A percentile compares a stretch with the other conserved stretches of the same genome.
Evolutionary conservation across 768 basidiomycete species (phyloP).

Genomic region (Suillus decipiens): DNA sequence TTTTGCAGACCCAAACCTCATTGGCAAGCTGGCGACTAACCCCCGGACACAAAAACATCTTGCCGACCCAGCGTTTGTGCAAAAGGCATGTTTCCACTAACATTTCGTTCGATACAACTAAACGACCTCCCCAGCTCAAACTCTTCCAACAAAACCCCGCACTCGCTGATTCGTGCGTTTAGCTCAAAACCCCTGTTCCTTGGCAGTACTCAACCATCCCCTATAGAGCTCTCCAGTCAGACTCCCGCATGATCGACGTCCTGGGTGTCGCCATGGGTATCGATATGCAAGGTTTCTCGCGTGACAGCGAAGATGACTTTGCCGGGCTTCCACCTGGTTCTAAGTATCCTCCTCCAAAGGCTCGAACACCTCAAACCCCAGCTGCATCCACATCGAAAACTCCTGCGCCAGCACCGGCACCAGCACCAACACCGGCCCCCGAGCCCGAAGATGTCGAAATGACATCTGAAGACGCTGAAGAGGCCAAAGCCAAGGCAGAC

Average conservation of each 20-base stretch:
- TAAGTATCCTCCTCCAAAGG: constrained; percentile 26
- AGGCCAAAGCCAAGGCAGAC: constrained; percentile 71
- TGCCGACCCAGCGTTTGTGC: constrained; percentile 79
- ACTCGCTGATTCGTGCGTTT: constrained; percentile 56
- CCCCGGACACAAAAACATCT: constrained; percentile 85
- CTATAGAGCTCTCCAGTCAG: constrained; percentile 55
- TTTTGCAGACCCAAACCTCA: constrained; percentile 82
- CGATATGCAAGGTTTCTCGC: constrained; percentile 83
- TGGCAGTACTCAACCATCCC: neutral
- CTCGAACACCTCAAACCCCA: constrained; percentile 32
- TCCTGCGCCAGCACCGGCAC: constrained; percentile 35
- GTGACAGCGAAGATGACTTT: constrained; percentile 70
- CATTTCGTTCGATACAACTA: neutral
- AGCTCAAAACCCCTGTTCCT: neutral
- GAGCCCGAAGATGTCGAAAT: constrained; percentile 62
- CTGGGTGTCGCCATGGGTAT: constrained; percentile 92
- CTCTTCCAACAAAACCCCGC: constrained; percentile 68
- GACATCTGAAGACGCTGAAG: constrained; percentile 65
- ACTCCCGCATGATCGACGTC: constrained; percentile 93
- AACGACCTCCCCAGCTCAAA: constrained; percentile 47
- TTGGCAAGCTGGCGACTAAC: constrained; percentile 83
- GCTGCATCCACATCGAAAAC: constrained; percentile 45
- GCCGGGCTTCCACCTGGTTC: constrained; percentile 72
- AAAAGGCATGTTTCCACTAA: constrained; percentile 46
- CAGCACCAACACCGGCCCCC: constrained; percentile 30